phyloP scores from a whole-genome alignment of 169 alveolate genomes.

The Amoebophrya sp. region DNA sequence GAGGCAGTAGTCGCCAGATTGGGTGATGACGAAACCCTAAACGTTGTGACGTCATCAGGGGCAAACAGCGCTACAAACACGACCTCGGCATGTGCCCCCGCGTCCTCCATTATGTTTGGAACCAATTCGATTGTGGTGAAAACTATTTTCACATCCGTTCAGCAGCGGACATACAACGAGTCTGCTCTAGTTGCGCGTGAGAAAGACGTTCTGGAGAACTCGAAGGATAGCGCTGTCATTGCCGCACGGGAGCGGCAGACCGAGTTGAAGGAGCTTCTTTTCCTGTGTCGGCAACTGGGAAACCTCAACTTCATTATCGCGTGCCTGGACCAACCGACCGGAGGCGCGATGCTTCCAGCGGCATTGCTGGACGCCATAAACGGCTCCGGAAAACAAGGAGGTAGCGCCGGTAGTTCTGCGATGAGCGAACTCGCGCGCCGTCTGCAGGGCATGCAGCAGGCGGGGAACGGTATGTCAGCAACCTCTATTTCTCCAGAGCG shows the following conservation, averaged over 20 bases:
- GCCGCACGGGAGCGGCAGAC: conserved; percentile 11
- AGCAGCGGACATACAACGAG: conserved; percentile 11
- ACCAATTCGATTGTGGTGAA: not conserved
- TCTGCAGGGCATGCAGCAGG: not conserved
- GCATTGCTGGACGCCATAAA: too few relatives aligned
- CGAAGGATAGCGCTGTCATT: not conserved
- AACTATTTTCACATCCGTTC: not conserved
- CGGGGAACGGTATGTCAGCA: not conserved
- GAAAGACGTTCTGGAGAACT: not conserved
- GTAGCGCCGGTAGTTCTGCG: not conserved
- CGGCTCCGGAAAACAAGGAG: not conserved
- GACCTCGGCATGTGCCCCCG: too few relatives aligned
- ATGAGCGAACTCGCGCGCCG: not conserved
- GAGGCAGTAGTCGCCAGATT: too few relatives aligned
- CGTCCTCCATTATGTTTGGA: too few relatives aligned
- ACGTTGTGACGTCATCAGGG: too few relatives aligned
- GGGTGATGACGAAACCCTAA: too few relatives aligned
- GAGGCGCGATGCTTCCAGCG: not conserved
- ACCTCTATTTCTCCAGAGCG: not conserved
- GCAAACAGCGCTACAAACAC: too few relatives aligned
- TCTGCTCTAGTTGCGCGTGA: not conserved
- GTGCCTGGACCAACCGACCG: not conserved
- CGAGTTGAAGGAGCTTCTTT: not conserved
- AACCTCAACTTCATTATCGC: not conserved
- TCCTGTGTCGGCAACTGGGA: conserved; percentile 16